Evolutionary conservation across 257 asterid genomes (phyloP).

Genomic region (Solanum ossicruentum): DNA sequence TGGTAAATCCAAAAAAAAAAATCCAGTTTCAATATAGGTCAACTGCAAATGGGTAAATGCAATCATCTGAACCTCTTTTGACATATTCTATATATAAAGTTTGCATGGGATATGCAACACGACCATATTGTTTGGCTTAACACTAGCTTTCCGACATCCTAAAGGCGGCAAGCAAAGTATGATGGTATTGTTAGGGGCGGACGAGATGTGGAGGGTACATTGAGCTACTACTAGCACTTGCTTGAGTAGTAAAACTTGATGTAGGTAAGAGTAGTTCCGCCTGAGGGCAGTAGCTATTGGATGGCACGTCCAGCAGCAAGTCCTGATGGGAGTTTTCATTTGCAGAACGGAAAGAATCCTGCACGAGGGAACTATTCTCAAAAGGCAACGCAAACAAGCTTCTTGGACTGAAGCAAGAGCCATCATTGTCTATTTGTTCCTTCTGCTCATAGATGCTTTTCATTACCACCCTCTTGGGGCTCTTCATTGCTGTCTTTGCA

Average conservation of each 20-base stretch:
- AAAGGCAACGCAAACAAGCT: conserved; percentile 39
- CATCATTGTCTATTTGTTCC: conserved; percentile 29
- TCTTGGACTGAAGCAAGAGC: conserved; percentile 34
- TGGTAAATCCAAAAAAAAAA: background rate
- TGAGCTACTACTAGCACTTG: conserved; percentile 56
- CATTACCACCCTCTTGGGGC: conserved; percentile 34
- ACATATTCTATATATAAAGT: background rate
- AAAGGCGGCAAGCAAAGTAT: background rate
- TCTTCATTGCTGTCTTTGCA: conserved; percentile 36
- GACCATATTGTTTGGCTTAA: background rate
- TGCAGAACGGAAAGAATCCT: conserved; percentile 30
- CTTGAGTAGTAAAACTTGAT: conserved; percentile 39
- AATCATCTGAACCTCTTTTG: background rate
- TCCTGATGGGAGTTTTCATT: conserved; percentile 48
- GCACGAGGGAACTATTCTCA: conserved; percentile 35
- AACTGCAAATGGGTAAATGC: background rate
- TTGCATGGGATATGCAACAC: background rate
- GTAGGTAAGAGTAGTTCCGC: conserved; percentile 60
- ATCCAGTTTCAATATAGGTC: background rate
- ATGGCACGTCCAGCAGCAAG: conserved; percentile 61
- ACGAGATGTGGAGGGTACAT: conserved; percentile 24
- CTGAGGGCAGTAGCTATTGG: conserved; percentile 54
- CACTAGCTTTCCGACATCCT: background rate
- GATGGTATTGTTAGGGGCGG: conserved; percentile 14
- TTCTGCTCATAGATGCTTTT: conserved; percentile 24